Percentiles rank a stretch among this genome's conserved stretches.
Conservation (phyloP, 768 basidiomycete species). For the Lactarius evosmus region DNA sequence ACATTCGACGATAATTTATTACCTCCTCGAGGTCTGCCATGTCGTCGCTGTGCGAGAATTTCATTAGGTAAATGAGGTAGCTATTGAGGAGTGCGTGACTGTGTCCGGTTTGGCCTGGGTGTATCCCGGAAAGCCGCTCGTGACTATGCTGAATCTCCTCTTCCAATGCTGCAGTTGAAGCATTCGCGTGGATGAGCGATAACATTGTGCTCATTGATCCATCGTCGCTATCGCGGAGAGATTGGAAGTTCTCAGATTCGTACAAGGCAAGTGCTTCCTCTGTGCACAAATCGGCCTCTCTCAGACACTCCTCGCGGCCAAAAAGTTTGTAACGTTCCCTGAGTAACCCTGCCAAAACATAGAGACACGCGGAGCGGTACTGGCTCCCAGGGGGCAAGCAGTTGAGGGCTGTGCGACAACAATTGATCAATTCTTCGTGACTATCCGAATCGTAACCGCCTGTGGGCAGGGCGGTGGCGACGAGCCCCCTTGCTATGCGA, state of each 20-base stretch:
- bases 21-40: constrained; percentile 3
- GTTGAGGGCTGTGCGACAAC: neutral
- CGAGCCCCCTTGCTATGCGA: neutral
- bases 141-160: constrained; percentile 2
- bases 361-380: neutral
- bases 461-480: neutral
- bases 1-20: neutral
- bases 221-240: neutral
- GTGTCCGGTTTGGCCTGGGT: neutral
- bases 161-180: constrained; percentile 1
- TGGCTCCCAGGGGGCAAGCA: neutral
- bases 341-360: neutral
- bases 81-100: neutral
- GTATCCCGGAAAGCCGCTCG: neutral
- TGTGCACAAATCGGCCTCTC: neutral
- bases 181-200: neutral
- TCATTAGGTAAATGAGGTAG: neutral
- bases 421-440: neutral
- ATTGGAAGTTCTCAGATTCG: constrained; percentile 3
- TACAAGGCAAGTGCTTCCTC: neutral
- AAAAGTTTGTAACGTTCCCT: neutral
- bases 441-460: neutral
- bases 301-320: constrained; percentile 3
- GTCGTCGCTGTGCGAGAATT: neutral
- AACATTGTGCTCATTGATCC: neutral